Base-by-base conservation (phyloP, 495 filamentous ascomycete species). In the Aspergillus incahuasiensis region DNA sequence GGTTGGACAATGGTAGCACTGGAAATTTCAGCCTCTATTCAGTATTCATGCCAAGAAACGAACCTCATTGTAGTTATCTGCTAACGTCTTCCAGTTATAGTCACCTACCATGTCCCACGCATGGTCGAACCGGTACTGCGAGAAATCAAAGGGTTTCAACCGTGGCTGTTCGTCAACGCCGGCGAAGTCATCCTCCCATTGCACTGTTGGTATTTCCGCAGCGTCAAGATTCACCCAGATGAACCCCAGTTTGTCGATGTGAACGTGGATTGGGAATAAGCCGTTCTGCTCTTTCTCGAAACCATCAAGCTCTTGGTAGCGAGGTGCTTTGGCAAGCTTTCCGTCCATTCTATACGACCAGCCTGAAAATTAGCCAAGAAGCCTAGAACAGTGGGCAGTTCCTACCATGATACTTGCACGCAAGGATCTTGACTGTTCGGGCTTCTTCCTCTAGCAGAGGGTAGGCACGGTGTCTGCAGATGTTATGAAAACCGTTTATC, bases 331-430 rank as follows among this genome's bases (percentile, higher is more conserved):
- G 52, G 79, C 76, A 19, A 84, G 68, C 50, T 81, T 79, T 12
- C 82, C 80, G 47, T 73, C 79, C 24, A 79, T 66, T 2, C 76
- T 75, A 41, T 83, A 84, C 7, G 76, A 78, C 81, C 82, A 85
- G 47, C 81, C 81, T 48, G 3, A 28, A 2, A 2, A 32, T 35
- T 15, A 35, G 13, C 32, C 3, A 5, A 7, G 32, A 35, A 35
- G n/a, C n/a, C n/a, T n/a, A n/a, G n/a, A n/a, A n/a, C n/a, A n/a
- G 32, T 15, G 12, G 32, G 9, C 2, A 35, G 9, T n/a, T 2
- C 45, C 12, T 48, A 48, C 45, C 45, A 63, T 85, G 82, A 48
- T 83, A 85, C 54, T 77, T 74, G 64, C 80, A 85, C 21, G 73
- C 65, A 46, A 83, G 74, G 50, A 83, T 75, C 6, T 69, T 69